Conservation (phyloP, 495 filamentous ascomycete genomes). For the Annulohypoxylon nitens region DNA sequence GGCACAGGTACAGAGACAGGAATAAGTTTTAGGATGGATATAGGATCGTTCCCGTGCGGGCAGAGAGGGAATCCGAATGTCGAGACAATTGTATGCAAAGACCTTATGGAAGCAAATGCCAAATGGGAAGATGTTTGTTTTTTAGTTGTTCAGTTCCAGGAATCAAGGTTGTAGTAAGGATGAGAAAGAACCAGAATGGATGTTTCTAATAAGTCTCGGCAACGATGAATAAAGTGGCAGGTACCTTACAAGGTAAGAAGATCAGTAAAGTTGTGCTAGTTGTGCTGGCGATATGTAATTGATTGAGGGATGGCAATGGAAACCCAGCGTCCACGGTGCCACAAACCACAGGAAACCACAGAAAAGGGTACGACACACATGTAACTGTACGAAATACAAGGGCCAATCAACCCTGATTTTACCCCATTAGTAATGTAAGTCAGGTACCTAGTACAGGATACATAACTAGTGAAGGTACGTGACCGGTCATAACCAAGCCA, state of each 20-base stretch:
- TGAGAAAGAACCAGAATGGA: conserved; percentile 36
- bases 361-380: conserved; percentile 29
- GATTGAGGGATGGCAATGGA: conserved; percentile 36
- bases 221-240: conserved; percentile 39
- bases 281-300: conserved; percentile 51
- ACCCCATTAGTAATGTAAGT: conserved; percentile 39
- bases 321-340: conserved; percentile 24
- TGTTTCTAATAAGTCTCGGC: conserved; percentile 40
- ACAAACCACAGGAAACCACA: conserved; percentile 24
- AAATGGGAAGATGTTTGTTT: conserved; percentile 9
- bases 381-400: conserved; percentile 34
- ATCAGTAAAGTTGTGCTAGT: conserved; percentile 44
- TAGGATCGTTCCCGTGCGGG: conserved; percentile 17
- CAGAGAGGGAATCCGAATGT: conserved; percentile 20
- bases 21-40: neutral
- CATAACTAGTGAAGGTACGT: neutral
- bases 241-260: conserved; percentile 41
- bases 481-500: neutral
- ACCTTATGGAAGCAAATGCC: conserved; percentile 17
- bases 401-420: conserved; percentile 31
- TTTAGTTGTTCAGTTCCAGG: conserved; percentile 14
- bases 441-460: conserved; percentile 6
- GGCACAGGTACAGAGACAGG: neutral
- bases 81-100: conserved; percentile 42
- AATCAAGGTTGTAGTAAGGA: conserved; percentile 17